Percentiles rank a stretch among this genome's conserved stretches.
Evolutionary conservation across 2,329 filamentous ascomycete genomes (phyloP).

Genomic region (Samsoniella hepiali): DNA sequence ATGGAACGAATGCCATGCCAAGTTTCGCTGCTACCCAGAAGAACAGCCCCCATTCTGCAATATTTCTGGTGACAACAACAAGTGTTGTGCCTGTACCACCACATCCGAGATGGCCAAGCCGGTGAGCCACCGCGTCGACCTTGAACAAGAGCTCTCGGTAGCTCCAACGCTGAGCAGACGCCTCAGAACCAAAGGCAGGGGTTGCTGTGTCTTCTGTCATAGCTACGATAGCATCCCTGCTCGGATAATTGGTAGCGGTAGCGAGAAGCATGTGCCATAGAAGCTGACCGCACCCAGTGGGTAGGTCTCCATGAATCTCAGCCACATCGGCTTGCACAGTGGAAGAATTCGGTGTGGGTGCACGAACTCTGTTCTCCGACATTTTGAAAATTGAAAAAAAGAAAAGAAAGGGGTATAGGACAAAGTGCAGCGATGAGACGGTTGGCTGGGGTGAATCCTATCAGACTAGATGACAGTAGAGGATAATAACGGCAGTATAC

Average conservation of each 20-base stretch:
- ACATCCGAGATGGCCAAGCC: conserved; percentile 19
- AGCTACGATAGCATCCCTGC: conserved; percentile 37
- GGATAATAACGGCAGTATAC: not conserved
- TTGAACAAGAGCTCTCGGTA: conserved; percentile 28
- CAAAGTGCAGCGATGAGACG: not conserved
- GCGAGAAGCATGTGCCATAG: conserved; percentile 34
- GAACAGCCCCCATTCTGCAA: conserved; percentile 37
- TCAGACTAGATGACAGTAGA: not conserved
- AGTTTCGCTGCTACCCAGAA: conserved; percentile 37
- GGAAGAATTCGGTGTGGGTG: not conserved
- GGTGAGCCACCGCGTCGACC: conserved; percentile 21
- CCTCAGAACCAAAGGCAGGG: not conserved
- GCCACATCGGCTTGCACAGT: conserved; percentile 20
- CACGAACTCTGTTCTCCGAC: not conserved
- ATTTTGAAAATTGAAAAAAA: not conserved
- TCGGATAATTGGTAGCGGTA: conserved; percentile 28
- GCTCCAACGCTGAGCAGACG: conserved; percentile 24
- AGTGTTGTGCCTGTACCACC: conserved; percentile 31
- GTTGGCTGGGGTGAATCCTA: not conserved
- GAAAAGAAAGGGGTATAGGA: not conserved
- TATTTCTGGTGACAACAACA: conserved; percentile 34
- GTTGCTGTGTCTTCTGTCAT: conserved; percentile 15
- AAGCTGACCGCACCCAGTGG: conserved; percentile 28
- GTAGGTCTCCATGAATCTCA: conserved; percentile 28
- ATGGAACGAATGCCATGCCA: conserved; percentile 33